These are phyloP conservation scores for Solanum appendiculatum DNA, from an alignment of 257 asterid genomes.

Conservation along the genomic window DNA sequence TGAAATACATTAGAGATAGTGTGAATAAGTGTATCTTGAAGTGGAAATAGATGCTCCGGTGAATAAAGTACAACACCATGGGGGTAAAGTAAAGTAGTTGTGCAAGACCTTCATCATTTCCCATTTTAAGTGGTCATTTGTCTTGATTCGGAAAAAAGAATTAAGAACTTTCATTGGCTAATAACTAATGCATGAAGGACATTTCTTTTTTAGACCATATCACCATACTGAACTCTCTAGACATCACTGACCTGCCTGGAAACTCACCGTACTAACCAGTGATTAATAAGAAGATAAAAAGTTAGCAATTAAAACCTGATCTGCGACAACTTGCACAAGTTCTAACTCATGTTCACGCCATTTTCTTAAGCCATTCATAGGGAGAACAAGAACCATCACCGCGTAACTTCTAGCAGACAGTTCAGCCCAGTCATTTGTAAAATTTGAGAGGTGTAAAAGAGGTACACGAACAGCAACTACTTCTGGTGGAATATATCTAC, in stretches of 20 bases:
- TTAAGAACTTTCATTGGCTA: background rate
- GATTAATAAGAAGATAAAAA: background rate
- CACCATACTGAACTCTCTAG: background rate
- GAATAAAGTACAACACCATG: background rate
- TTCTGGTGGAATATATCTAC: constrained; percentile 45
- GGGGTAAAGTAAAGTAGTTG: background rate
- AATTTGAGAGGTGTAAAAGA: constrained; percentile 50
- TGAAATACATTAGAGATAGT: background rate
- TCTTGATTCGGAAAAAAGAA: background rate
- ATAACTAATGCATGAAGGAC: background rate
- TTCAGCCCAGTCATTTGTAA: constrained; percentile 54
- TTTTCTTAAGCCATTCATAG: constrained; percentile 40
- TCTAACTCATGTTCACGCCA: constrained; percentile 78
- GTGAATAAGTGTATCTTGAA: background rate
- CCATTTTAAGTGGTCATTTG: background rate
- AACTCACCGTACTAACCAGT: background rate
- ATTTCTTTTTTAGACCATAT: background rate
- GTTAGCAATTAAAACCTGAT: constrained; percentile 38
- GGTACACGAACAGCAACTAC: constrained; percentile 74
- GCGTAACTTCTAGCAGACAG: constrained; percentile 52
- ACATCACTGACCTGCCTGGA: background rate
- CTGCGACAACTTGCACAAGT: constrained; percentile 73
- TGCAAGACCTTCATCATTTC: background rate
- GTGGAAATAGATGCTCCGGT: background rate
- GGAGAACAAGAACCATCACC: constrained; percentile 62